Evolutionary conservation across 2,329 filamentous ascomycete species (phyloP), one percentile per base, ranked within the genome.

Genomic region (Epicoccum sorghinum): DNA sequence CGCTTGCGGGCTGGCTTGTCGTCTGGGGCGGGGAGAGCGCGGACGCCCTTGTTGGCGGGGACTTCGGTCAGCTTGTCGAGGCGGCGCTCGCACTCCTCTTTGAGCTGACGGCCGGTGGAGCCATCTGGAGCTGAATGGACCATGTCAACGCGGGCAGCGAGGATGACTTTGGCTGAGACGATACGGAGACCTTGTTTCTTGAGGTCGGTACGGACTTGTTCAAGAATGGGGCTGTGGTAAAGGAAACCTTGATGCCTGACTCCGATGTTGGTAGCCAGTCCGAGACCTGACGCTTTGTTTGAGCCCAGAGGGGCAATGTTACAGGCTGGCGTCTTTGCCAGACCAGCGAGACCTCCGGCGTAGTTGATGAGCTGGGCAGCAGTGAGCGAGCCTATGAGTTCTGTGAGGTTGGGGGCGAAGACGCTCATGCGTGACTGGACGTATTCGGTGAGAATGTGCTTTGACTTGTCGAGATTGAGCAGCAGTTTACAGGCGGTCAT

Each of bases 351-450:
- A 7, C 95, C 95, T 58, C 95, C 95, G 0, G 92, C 90, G 55
- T 91, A 91, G 75, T 97, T 97, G 67, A 99, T 89, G n/a, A 99
- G 85, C 76, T 98, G 93, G 4, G 95, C 95, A 7, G 95, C 93
- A 3, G 93, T 97, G 14, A 96, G 82, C 0, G 93, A 95, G 14
- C 95, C 95, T 53, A 99, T 90, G 14, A 99, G 84, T 1, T 87
- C 88, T 0, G 95, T 96, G 48, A 98, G 78, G 67, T 99, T 99
- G 0, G 95, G 95, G 4, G 95, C 95, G 71, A 98, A 98, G 30
- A 96, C 82, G 63, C 89, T 95, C 91, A 99, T 98, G 58, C 95
- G 90, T 32, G 93, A 97, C 76, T 97, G 91, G 13, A 99, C 95
- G 69, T 96, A 99, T 71, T 95, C 89, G 2, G 91, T 96, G 49